phyloP scores from a whole-genome alignment of 352 stramenopile species.

The Achlya hypogyna region DNA sequence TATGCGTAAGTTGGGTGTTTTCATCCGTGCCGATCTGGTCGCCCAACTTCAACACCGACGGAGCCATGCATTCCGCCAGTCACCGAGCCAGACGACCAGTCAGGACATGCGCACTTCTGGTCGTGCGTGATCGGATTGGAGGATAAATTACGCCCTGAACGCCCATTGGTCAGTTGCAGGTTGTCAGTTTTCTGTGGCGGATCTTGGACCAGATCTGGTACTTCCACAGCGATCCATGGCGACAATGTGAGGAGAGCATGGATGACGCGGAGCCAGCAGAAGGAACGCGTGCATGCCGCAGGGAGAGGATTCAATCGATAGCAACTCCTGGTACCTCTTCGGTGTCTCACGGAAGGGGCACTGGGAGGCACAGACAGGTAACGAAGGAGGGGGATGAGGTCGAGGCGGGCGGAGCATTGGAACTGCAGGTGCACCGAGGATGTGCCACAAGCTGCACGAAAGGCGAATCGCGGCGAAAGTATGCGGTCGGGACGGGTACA shows the following conservation, averaged over 20 bases:
- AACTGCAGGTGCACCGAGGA: background rate
- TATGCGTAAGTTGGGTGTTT: too few species aligned
- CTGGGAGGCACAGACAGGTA: background rate
- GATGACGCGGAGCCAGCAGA: too few species aligned
- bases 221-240: too few species aligned
- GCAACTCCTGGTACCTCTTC: too few species aligned
- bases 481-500: too few species aligned
- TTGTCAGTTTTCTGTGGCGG: background rate
- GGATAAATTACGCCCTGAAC: background rate
- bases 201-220: background rate
- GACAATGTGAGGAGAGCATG: too few species aligned
- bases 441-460: too few species aligned
- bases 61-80: background rate
- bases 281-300: too few species aligned
- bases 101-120: background rate
- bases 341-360: too few species aligned
- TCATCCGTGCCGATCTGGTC: background rate
- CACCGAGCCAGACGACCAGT: background rate
- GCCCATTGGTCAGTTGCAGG: background rate
- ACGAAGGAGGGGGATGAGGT: background rate
- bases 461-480: too few species aligned
- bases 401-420: too few species aligned
- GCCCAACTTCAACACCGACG: constrained; percentile 2
- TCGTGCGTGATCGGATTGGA: background rate
- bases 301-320: too few species aligned